Conservation (phyloP, 768 basidiomycete genomes). For the Epithele typhae region DNA sequence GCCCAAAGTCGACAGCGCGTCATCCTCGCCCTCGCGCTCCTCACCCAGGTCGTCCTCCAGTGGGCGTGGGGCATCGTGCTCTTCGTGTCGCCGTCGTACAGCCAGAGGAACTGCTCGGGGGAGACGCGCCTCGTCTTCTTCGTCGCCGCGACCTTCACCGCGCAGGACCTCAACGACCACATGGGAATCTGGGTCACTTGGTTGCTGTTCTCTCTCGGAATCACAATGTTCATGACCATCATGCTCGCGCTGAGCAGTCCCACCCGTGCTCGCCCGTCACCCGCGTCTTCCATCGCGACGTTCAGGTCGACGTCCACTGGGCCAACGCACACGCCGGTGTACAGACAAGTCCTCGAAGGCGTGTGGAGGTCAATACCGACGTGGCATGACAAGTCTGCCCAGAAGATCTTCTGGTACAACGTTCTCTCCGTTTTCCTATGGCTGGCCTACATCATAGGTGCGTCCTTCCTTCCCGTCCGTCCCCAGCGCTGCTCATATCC, state of each 20-base stretch:
- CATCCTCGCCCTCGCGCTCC: slow-evolving; percentile 21
- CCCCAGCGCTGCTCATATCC: not conserved
- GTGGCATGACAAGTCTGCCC: slow-evolving; percentile 5
- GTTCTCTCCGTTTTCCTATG: slow-evolving; percentile 14
- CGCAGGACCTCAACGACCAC: slow-evolving; percentile 12
- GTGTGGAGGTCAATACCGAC: slow-evolving; percentile 1
- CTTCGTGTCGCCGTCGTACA: slow-evolving; percentile 21
- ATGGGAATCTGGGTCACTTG: slow-evolving; percentile 23
- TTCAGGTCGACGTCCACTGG: not conserved
- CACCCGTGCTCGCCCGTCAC: not conserved
- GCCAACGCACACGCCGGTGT: no score
- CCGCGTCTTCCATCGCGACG: slow-evolving; percentile 5
- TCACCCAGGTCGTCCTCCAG: slow-evolving; percentile 24
- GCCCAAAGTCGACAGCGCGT: slow-evolving; percentile 18
- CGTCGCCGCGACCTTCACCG: slow-evolving; percentile 9
- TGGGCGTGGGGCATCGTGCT: slow-evolving; percentile 26
- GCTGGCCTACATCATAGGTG: slow-evolving; percentile 18
- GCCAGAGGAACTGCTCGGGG: slow-evolving; percentile 19
- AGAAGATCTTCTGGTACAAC: slow-evolving; percentile 16
- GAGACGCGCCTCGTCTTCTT: slow-evolving; percentile 19
- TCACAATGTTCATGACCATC: slow-evolving; percentile 19
- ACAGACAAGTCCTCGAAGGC: no score
- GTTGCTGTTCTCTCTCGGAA: slow-evolving; percentile 23
- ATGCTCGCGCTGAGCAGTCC: slow-evolving; percentile 19
- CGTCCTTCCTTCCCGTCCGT: not conserved